These are phyloP conservation scores for Tuber brumale DNA, from an alignment of 495 filamentous ascomycete genomes.

Conservation along the genomic window DNA sequence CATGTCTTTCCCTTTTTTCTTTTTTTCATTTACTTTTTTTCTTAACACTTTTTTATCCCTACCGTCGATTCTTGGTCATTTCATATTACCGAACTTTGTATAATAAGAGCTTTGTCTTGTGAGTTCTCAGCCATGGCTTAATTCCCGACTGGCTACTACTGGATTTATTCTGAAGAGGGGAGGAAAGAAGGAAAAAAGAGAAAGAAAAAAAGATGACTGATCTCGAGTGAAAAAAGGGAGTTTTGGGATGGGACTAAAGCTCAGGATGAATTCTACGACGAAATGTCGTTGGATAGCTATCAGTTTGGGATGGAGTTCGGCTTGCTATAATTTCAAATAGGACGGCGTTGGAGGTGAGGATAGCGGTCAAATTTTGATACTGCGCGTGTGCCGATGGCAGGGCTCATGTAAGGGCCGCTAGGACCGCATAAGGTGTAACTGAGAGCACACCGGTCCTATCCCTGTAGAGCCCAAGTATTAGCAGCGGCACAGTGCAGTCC, in stretches of 20 bases:
- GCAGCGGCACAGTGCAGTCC: not conserved
- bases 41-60: conserved; percentile 1
- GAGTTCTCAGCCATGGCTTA: conserved; percentile 2
- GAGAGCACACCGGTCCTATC: not conserved
- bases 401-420: not conserved
- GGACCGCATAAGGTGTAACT: conserved; percentile 1
- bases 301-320: conserved; percentile 2
- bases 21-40: conserved; percentile 8
- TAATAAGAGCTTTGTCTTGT: conserved; percentile 4
- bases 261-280: not conserved
- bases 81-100: not conserved
- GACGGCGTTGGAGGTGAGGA: not conserved
- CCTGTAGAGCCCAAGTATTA: not conserved
- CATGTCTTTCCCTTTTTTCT: conserved; percentile 11
- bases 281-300: not conserved
- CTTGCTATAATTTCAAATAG: not conserved
- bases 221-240: not conserved
- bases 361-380: not conserved
- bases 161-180: not conserved
- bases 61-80: not conserved
- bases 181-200: not conserved
- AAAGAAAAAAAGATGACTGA: not conserved
- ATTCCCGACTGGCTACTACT: not conserved
- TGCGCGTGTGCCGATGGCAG: not conserved
- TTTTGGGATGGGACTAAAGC: not conserved